A percentile compares a stretch with the other conserved stretches of the same genome.
These are phyloP conservation scores for Elongisporangium senticosum DNA, from an alignment of 352 stramenopile genomes.

Conservation along the genomic window DNA sequence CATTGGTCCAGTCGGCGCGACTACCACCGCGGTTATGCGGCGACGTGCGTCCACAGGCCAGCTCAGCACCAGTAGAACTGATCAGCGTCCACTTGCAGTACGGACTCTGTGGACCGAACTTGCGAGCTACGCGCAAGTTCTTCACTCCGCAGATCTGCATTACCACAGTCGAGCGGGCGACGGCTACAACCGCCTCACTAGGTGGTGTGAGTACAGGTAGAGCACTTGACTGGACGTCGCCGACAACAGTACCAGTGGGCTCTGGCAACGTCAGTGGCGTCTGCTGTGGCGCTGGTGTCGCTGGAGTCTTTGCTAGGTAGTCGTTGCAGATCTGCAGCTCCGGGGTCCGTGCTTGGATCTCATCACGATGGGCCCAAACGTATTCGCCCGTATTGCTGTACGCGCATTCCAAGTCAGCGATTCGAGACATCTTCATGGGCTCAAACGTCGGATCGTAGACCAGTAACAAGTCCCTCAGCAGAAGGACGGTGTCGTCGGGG, in stretches of 20 bases:
- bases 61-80: background rate
- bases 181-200: too few species aligned
- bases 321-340: conserved; percentile 2
- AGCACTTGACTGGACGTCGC: too few species aligned
- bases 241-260: too few species aligned
- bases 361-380: conserved; percentile 10
- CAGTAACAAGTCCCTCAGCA: conserved; percentile 12
- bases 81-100: conserved; percentile 9
- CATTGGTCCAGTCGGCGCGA: background rate
- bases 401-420: conserved; percentile 17
- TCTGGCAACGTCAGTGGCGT: too few species aligned
- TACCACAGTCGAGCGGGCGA: too few species aligned
- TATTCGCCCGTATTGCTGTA: conserved; percentile 6
- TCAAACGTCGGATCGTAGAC: conserved; percentile 9
- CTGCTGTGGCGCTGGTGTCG: too few species aligned
- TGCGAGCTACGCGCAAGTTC: too few species aligned
- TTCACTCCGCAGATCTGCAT: too few species aligned
- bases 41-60: background rate
- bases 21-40: background rate
- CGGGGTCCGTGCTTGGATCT: conserved; percentile 5
- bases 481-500: conserved; percentile 6
- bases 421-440: conserved; percentile 8
- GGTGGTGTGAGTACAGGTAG: too few species aligned
- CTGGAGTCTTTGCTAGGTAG: background rate
- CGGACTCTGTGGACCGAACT: conserved; percentile 1